Conservation (phyloP, 2,329 filamentous ascomycete genomes). For the Fusarium pininemorale region DNA sequence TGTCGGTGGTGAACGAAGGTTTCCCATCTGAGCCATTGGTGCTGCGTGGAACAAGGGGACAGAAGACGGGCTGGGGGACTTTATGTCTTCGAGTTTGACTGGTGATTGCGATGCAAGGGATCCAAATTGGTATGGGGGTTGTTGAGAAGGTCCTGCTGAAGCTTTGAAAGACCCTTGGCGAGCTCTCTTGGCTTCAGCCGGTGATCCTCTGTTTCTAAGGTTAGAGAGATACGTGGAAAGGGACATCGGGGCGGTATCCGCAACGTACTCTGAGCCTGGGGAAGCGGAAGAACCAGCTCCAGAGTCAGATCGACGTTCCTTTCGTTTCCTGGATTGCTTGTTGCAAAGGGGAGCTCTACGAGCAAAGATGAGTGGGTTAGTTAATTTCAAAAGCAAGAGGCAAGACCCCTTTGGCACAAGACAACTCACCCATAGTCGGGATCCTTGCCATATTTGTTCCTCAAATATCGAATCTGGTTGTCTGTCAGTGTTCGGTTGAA, state of each 20-base stretch:
- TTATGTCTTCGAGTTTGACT: background rate
- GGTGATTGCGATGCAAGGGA: background rate
- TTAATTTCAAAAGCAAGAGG: background rate
- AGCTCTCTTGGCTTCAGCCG: background rate
- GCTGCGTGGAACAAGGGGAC: background rate
- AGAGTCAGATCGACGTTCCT: constrained; percentile 13
- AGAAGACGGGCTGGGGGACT: background rate
- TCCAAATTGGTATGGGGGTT: background rate
- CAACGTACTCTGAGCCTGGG: constrained; percentile 11
- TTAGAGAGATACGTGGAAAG: background rate
- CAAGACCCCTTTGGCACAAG: background rate
- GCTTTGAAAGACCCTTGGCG: background rate
- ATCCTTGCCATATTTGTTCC: constrained; percentile 53
- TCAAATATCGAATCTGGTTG: constrained; percentile 52
- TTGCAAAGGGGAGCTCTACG: constrained; percentile 22
- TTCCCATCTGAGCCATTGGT: background rate
- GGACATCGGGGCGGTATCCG: background rate
- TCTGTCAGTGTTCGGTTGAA: constrained; percentile 45
- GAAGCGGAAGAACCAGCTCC: background rate
- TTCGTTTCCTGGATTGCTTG: constrained; percentile 19
- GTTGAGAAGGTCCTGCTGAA: background rate
- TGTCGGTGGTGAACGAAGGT: background rate
- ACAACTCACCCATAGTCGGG: constrained; percentile 50
- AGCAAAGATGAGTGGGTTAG: background rate
- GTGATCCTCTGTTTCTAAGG: background rate